Evolutionary conservation across 2,329 filamentous ascomycete genomes (phyloP).

Genomic region (Beauveria australis): DNA sequence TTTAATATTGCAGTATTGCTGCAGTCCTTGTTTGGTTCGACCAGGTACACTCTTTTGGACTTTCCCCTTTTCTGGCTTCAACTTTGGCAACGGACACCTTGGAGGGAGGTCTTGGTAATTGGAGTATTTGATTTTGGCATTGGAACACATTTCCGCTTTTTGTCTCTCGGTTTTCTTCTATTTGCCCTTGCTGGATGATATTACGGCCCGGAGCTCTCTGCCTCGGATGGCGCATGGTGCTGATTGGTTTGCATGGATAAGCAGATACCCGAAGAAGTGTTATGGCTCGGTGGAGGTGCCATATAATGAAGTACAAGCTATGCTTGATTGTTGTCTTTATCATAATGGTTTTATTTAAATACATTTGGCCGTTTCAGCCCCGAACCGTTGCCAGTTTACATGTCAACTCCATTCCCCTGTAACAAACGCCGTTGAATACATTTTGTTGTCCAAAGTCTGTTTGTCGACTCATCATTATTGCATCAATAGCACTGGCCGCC

Average conservation of each 20-base stretch:
- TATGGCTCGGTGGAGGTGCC: not conserved
- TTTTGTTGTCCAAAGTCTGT: not conserved
- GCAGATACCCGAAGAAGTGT: not conserved
- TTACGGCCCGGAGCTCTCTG: not conserved
- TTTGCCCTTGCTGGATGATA: conserved; percentile 4
- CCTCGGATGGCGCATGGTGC: not conserved
- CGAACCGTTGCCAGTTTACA: not conserved
- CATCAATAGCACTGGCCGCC: no score
- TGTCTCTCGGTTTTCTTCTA: not conserved
- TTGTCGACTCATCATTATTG: not conserved
- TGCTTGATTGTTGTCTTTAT: conserved; percentile 5
- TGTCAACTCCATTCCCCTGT: not conserved
- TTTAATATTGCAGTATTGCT: not conserved
- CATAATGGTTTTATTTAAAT: conserved; percentile 6
- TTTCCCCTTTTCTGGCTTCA: conserved; percentile 6
- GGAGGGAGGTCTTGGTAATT: conserved; percentile 4
- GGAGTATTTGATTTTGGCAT: conserved; percentile 11
- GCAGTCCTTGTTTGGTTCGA: not conserved
- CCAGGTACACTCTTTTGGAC: not conserved
- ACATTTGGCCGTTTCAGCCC: not conserved
- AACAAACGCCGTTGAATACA: not conserved
- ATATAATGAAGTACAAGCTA: conserved; percentile 4
- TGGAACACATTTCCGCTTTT: not conserved
- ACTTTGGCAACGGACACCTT: conserved; percentile 1
- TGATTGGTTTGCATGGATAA: conserved; percentile 7